Evolutionary conservation across 202 grass and related monocot genomes (phyloP).

Genomic region (Alloteropsis angusta): DNA sequence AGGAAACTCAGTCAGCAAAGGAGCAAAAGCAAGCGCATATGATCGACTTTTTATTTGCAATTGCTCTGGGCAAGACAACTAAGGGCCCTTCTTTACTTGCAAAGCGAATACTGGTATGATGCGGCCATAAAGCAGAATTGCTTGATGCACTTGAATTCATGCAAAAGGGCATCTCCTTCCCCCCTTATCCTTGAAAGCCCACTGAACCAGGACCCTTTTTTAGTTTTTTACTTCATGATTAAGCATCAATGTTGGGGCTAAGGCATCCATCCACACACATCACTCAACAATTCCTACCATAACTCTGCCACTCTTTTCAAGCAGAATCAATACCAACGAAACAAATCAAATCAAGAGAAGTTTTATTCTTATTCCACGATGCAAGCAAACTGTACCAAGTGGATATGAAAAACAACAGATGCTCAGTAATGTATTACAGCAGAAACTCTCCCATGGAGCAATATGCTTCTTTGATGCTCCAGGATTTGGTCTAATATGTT

Average conservation of each 20-base stretch:
- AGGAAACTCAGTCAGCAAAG: not conserved
- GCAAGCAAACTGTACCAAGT: not conserved
- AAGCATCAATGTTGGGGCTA: constrained; percentile 51
- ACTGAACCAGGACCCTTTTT: constrained; percentile 4
- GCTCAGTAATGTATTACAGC: not conserved
- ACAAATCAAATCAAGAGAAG: not conserved
- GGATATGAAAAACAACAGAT: not conserved
- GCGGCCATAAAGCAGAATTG: constrained; percentile 22
- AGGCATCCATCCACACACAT: constrained; percentile 28
- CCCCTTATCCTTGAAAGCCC: not conserved
- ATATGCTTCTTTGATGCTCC: not conserved
- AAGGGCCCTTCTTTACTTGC: constrained; percentile 38
- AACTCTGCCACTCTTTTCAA: constrained; percentile 14
- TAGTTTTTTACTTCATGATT: constrained; percentile 58
- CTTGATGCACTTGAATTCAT: constrained; percentile 21
- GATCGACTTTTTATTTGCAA: constrained; percentile 11
- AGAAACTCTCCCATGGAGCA: not conserved
- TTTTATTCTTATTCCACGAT: constrained; percentile 35
- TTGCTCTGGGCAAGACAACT: constrained; percentile 22
- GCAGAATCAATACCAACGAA: constrained; percentile 33
- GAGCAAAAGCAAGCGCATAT: constrained; percentile 23
- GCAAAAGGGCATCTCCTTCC: not conserved
- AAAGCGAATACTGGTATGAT: constrained; percentile 24
- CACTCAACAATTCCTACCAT: constrained; percentile 6
- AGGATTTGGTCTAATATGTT: not conserved